Percentiles rank a stretch among this genome's conserved stretches.
Evolutionary conservation across 2,329 filamentous ascomycete species (phyloP).

Genomic region (Colletotrichum sp.): DNA sequence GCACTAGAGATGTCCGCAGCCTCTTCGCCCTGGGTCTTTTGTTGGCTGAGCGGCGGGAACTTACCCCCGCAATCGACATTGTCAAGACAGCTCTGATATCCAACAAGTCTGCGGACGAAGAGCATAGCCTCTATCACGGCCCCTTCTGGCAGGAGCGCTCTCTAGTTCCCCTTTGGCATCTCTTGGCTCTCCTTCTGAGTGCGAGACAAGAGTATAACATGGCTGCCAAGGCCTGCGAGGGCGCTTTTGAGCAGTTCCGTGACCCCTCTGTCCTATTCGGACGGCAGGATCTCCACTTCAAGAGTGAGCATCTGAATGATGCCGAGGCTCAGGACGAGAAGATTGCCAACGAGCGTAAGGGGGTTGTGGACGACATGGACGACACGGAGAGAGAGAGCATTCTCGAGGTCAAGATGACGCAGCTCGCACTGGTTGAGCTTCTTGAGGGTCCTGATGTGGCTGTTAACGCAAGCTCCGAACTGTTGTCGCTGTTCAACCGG

Average conservation of each 20-base stretch:
- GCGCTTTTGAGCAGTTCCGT: constrained; percentile 88
- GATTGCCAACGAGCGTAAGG: constrained; percentile 34
- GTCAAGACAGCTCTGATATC: constrained; percentile 77
- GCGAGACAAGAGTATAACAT: constrained; percentile 84
- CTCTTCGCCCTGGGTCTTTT: constrained; percentile 83
- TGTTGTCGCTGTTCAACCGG: constrained; percentile 80
- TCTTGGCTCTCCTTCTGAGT: constrained; percentile 84
- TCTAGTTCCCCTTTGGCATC: constrained; percentile 86
- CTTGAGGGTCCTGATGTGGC: constrained; percentile 84
- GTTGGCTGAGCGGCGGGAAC: constrained; percentile 85
- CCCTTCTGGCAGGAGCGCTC: constrained; percentile 67
- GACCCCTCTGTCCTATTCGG: constrained; percentile 75
- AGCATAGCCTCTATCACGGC: constrained; percentile 49
- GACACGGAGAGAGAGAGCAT: constrained; percentile 84
- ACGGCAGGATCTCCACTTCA: constrained; percentile 57
- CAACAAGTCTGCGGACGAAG: constrained; percentile 51
- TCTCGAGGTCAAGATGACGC: constrained; percentile 95
- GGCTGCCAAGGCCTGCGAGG: constrained; percentile 84
- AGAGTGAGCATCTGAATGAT: constrained; percentile 72
- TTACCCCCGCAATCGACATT: constrained; percentile 80
- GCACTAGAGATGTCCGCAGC: constrained; percentile 73
- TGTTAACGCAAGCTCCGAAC: constrained; percentile 85
- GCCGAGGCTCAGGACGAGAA: constrained; percentile 38
- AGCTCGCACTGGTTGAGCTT: constrained; percentile 82
- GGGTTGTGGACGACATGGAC: constrained; percentile 80